Evolutionary conservation across 805 yeast genomes (phyloP), one percentile per base, ranked within the genome.

Genomic region (Yarrowia sp.): DNA sequence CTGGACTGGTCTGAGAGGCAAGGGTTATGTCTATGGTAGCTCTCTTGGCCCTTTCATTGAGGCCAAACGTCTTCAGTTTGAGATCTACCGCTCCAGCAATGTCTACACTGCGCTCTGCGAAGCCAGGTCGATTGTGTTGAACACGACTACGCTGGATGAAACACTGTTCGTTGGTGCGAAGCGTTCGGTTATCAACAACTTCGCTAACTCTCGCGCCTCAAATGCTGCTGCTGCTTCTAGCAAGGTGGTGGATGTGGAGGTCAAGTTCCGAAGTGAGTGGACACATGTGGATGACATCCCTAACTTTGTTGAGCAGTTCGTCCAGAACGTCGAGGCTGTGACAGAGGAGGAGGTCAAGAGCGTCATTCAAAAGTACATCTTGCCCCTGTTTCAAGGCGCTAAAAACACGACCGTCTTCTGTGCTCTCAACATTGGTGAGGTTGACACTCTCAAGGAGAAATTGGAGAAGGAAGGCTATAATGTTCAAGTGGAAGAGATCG

Each of bases 1-100:
- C 65, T 93, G 98, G 97, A 82, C 90, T 68, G 97, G 96, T 62
- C 88, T 94, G 32, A 83, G 99, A 74, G 99, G 99, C 39, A 81
- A 91, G 1, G 99, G 99, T 2, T 77, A 89, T 42, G 97, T 97
- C 0, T 94, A 94, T 72, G 97, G 97, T 36, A 94, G 93, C 1
- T 78, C 77, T 61, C 78, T 90, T 67, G 70, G 78, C 44, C 78
- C 83, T 51, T 80, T 81, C 65, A 70, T 82, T 12, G 97, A 90
- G 66, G 75, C 82, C 39, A 93, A 96, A 3, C 82, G 80, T 60
- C 73, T 93, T 65, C 78, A 79, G 4, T 89, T 86, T 68, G 80
- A 78, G 47, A 80, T 93, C 18, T 88, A 89, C 68, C 81, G 97
- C 65, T 97, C 96, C 13, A 82, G 96, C 1, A 97, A 94, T 72